Evolutionary conservation across 2,329 filamentous ascomycete genomes (phyloP), one percentile per base, ranked within the genome.

Genomic region (Botrytis fabae): DNA sequence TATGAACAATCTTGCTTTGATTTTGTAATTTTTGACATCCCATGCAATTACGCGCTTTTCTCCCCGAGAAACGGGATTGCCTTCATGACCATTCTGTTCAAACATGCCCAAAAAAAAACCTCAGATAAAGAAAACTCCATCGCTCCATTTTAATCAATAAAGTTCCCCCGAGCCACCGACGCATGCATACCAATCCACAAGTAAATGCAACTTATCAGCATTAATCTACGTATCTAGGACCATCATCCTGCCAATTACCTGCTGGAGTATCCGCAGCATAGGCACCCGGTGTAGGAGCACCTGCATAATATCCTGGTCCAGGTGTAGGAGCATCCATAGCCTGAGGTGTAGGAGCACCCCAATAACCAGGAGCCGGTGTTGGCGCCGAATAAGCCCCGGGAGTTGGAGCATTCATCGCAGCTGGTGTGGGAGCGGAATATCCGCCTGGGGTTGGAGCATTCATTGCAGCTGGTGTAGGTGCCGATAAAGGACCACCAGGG

Each of bases 381-480:
- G 91, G 91, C 25, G 91, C 92, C 10, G 66, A 70, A 69, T 73
- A 69, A 59, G 83, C 83, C n/a, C 80, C 83, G 14, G 86, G 85
- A 1, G 86, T 87, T 25, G 86, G 85, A 20, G 86, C 86, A 75
- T 85, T 83, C 73, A 83, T 82, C 16, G 83, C 84, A 28, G 83
- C 84, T 7, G 85, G 85, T 2, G 86, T 87, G 25, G 85, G 83
- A 60, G 75, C 77, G 76, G 80, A 69, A 76, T 89, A 89, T 10
- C 88, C 90, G 4, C 90, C 91, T 0, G 91, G 92, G 0, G 92
- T 94, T 0, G 92, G 92, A 5, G 92, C 92, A 77, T 88, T 89
- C 79, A 90, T 81, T 0, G 87, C 87, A 64, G 86, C 89, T 0
- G 89, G 89, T 9, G 89, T 91, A 7, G 89, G 89, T 12, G 89